A percentile compares a stretch with the other conserved stretches of the same genome.
Conservation (phyloP, 1,284 basidiomycete species). For the Ceratobasidium sp. region DNA sequence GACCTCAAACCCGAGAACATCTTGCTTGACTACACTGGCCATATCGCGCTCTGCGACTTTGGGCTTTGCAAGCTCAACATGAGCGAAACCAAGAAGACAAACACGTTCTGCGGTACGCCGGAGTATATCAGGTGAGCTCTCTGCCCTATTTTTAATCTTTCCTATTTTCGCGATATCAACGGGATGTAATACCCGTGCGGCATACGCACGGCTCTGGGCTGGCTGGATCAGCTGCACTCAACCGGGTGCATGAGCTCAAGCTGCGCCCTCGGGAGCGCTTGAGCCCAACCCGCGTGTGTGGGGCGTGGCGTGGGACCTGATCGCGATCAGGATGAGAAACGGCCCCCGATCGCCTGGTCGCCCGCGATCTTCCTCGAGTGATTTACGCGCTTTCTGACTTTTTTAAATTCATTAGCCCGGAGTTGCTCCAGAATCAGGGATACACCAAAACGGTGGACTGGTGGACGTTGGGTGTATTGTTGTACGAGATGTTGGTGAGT, state of each 20-base stretch:
- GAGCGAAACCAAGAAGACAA: slow-evolving; percentile 97
- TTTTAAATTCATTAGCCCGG: slow-evolving; percentile 62
- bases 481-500: slow-evolving; percentile 97
- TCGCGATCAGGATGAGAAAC: neutral
- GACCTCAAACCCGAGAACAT: slow-evolving; percentile 99
- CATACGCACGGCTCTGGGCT: slow-evolving; percentile 17
- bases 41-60: slow-evolving; percentile 98
- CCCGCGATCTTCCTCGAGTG: slow-evolving; percentile 8
- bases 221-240: neutral
- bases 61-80: slow-evolving; percentile 99
- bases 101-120: slow-evolving; percentile 60
- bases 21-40: slow-evolving; percentile 95
- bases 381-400: neutral
- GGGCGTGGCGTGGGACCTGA: slow-evolving; percentile 17
- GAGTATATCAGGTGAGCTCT: slow-evolving; percentile 60
- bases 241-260: neutral
- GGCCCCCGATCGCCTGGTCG: neutral
- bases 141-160: slow-evolving; percentile 10
- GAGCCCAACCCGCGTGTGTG: slow-evolving; percentile 6
- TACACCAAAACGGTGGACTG: slow-evolving; percentile 99
- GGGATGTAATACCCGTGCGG: no score
- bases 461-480: slow-evolving; percentile 98
- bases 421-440: slow-evolving; percentile 94
- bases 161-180: no score
- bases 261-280: slow-evolving; percentile 1